These are phyloP conservation scores for Magnaporthiopsis incrustans DNA, from an alignment of 2,329 filamentous ascomycete genomes.

Conservation along the genomic window DNA sequence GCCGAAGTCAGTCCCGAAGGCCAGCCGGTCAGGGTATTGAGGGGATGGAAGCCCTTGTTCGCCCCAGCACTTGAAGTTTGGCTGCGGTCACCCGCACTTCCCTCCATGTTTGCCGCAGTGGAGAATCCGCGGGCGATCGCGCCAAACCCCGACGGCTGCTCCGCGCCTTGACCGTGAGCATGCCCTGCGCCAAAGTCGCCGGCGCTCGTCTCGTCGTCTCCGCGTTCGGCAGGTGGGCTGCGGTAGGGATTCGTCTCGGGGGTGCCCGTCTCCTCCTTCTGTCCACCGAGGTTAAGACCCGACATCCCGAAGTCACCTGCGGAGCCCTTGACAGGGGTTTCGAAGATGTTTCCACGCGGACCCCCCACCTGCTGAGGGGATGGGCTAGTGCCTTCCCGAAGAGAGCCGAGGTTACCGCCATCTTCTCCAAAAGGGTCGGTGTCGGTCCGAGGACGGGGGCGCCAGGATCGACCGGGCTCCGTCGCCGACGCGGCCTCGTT, in stretches of 20 bases:
- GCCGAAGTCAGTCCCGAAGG: slow-evolving; percentile 50
- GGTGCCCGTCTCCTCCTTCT: slow-evolving; percentile 62
- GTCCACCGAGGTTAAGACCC: slow-evolving; percentile 47
- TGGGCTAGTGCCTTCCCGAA: slow-evolving; percentile 63
- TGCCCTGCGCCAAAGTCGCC: slow-evolving; percentile 43
- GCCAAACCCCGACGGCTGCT: slow-evolving; percentile 44
- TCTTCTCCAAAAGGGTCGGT: slow-evolving; percentile 70
- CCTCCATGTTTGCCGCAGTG: slow-evolving; percentile 45
- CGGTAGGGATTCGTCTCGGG: slow-evolving; percentile 95
- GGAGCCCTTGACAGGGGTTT: slow-evolving; percentile 47
- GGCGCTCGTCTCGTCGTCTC: slow-evolving; percentile 29
- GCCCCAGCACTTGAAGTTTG: slow-evolving; percentile 85
- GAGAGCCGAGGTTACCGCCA: slow-evolving; percentile 38
- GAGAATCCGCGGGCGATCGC: slow-evolving; percentile 43
- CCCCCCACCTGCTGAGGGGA: slow-evolving; percentile 23
- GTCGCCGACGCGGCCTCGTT: slow-evolving; percentile 35
- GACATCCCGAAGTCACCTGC: slow-evolving; percentile 56
- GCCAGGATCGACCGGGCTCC: slow-evolving; percentile 42
- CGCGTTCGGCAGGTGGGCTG: slow-evolving; percentile 72
- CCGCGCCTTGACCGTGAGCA: slow-evolving; percentile 37
- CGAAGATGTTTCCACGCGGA: slow-evolving; percentile 33
- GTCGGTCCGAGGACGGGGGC: slow-evolving; percentile 56
- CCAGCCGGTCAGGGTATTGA: slow-evolving; percentile 57
- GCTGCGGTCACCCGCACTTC: slow-evolving; percentile 66
- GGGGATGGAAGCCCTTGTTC: slow-evolving; percentile 55